A percentile compares a stretch with the other conserved stretches of the same genome.
phyloP scores from a whole-genome alignment of 1,284 basidiomycete species.

The Kalmanozyma brasiliensis region DNA sequence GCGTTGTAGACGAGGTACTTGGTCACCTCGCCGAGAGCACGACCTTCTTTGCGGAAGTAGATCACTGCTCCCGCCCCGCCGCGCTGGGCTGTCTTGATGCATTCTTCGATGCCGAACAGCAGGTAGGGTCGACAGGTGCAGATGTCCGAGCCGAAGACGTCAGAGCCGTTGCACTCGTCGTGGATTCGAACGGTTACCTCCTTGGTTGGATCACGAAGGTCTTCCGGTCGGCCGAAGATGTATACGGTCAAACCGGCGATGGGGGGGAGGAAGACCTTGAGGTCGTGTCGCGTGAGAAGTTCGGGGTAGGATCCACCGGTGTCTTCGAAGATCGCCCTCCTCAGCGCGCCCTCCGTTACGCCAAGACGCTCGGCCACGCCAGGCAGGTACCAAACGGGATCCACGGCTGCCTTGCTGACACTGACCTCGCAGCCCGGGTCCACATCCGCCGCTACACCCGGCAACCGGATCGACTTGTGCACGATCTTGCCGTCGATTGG shows the following conservation, averaged over 20 bases:
- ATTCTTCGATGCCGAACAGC: constrained; percentile 91
- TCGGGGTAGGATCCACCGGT: constrained; percentile 94
- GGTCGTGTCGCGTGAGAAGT: constrained; percentile 90
- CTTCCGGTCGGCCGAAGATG: constrained; percentile 75
- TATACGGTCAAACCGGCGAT: constrained; percentile 92
- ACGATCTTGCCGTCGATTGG: constrained; percentile 83
- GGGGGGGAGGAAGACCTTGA: constrained; percentile 94
- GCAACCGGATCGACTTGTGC: constrained; percentile 47
- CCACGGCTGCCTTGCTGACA: constrained; percentile 76
- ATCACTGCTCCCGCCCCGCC: constrained; percentile 91
- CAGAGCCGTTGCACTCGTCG: constrained; percentile 89
- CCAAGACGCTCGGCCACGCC: constrained; percentile 72
- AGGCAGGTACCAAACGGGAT: constrained; percentile 89
- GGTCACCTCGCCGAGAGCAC: constrained; percentile 85
- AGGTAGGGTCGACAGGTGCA: constrained; percentile 93
- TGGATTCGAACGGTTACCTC: constrained; percentile 91
- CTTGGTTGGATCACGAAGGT: constrained; percentile 69
- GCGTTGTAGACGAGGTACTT: constrained; percentile 81
- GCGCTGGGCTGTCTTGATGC: constrained; percentile 83
- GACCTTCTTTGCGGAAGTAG: constrained; percentile 93
- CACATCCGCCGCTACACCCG: constrained; percentile 48
- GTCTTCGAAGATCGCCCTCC: constrained; percentile 91
- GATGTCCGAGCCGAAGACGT: constrained; percentile 87
- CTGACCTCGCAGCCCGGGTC: constrained; percentile 87
- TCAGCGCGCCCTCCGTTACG: constrained; percentile 80